Base-by-base conservation (phyloP, 1,284 basidiomycete genomes). In the Rhodotorula sp. region DNA sequence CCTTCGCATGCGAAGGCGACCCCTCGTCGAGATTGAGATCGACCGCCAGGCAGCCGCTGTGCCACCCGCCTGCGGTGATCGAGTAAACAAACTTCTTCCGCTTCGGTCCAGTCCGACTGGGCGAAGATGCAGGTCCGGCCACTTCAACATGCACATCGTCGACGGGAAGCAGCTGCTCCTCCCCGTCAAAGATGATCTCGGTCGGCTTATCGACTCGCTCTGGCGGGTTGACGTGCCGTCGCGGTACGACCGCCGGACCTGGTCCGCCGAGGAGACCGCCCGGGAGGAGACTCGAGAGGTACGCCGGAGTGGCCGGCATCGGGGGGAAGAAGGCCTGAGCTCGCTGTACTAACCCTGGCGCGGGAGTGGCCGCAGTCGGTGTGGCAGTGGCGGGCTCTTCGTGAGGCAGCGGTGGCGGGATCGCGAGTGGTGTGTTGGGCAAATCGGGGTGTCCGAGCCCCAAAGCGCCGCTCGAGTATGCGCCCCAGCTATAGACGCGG, bases 21-120 rank as follows among this genome's bases (percentile, higher is more conserved):
- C 16, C 16, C n/a, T 23, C 52, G n/a, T 5, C 62, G 18, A 14
- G 43, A 12, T 46, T n/a, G 46, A 60, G 46, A 79, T 92, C 90
- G 46, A 94, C 89, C 1, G 91, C 90, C 62, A 95, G 83, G 1
- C 91, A 91, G 16, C 92, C 93, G 69, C 87, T 90, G 78, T 95
- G 93, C 92, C 92, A 93, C 20, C 92, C 93, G 0, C 88, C 86
- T 6, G 91, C 91, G 7, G 91, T 86, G 15, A 89, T 88, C 6
- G 86, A 86, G 76, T 93, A 91, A 75, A 90, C 92, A 77, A 91
- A 94, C 73, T 84, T 84, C 63, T 48, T 56, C 10, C 59, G 39
- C 20, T 29, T 39, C 39, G 39, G 29, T 21, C 39, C 43, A 18
- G 3, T 43, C 14, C 8, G 57, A 2, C 31, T 49, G 54, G 57